phyloP scores from a whole-genome alignment of 1,284 basidiomycete species.

The Xanthoconium separans region DNA sequence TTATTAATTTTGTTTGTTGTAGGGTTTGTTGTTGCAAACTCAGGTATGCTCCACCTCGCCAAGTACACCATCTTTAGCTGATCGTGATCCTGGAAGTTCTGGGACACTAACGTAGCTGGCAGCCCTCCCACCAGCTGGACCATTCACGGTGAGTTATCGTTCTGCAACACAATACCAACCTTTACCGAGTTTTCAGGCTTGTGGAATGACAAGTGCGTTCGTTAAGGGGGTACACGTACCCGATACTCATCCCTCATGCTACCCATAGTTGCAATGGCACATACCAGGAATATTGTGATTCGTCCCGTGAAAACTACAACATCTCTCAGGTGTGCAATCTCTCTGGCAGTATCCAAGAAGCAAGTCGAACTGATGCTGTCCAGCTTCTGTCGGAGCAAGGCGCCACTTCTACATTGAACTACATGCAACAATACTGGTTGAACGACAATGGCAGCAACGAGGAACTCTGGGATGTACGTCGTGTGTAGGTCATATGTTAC shows the following conservation, averaged over 20 bases:
- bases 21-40: constrained; percentile 65
- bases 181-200: background rate
- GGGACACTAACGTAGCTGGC: constrained; percentile 61
- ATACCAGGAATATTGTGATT: constrained; percentile 63
- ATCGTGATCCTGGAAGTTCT: constrained; percentile 43
- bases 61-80: background rate
- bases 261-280: constrained; percentile 63
- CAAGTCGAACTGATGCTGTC: background rate
- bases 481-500: background rate
- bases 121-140: constrained; percentile 73
- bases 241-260: background rate
- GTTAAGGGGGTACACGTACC: background rate
- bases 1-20: background rate
- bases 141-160: constrained; percentile 56
- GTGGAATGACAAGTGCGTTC: constrained; percentile 2
- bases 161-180: background rate
- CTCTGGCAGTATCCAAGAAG: background rate
- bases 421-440: constrained; percentile 71
- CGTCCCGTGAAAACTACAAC: constrained; percentile 55
- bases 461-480: constrained; percentile 65
- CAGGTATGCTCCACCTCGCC: constrained; percentile 41
- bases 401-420: constrained; percentile 59
- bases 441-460: constrained; percentile 62
- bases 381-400: constrained; percentile 61
- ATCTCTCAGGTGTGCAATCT: constrained; percentile 47